Percentiles rank a stretch among this genome's conserved stretches.
Evolutionary conservation across 2,329 filamentous ascomycete species (phyloP).

Genomic region (Aspergillus eucalypticola): DNA sequence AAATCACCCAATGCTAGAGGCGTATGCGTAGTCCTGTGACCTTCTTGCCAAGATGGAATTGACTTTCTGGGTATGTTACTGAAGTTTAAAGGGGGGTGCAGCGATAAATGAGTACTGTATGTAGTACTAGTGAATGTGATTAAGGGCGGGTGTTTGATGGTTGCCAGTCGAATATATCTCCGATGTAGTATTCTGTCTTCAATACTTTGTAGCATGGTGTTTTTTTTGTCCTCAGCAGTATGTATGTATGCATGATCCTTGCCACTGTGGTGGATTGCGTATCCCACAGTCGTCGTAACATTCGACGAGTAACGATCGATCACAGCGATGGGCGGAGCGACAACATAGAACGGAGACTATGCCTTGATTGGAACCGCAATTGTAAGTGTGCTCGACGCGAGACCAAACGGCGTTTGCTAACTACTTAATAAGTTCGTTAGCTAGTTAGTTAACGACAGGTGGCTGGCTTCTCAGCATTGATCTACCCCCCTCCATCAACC

Average conservation of each 20-base stretch:
- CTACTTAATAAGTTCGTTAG: background rate
- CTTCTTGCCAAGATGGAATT: conserved; percentile 15
- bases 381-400: background rate
- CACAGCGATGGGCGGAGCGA: background rate
- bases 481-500: background rate
- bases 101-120: too few species aligned
- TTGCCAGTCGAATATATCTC: background rate
- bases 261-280: background rate
- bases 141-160: background rate
- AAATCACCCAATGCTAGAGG: background rate
- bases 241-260: background rate
- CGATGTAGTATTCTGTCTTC: background rate
- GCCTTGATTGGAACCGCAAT: background rate
- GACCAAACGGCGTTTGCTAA: background rate
- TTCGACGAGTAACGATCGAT: background rate
- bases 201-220: too few species aligned
- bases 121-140: background rate
- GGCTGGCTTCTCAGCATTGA: background rate
- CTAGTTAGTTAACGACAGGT: background rate
- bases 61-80: conserved; percentile 1
- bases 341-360: background rate
- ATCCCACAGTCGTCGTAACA: background rate
- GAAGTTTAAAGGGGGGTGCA: background rate
- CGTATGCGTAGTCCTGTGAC: conserved; percentile 11
- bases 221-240: background rate